Conservation (phyloP, 495 filamentous ascomycete species). For the Penicillium ucsense region DNA sequence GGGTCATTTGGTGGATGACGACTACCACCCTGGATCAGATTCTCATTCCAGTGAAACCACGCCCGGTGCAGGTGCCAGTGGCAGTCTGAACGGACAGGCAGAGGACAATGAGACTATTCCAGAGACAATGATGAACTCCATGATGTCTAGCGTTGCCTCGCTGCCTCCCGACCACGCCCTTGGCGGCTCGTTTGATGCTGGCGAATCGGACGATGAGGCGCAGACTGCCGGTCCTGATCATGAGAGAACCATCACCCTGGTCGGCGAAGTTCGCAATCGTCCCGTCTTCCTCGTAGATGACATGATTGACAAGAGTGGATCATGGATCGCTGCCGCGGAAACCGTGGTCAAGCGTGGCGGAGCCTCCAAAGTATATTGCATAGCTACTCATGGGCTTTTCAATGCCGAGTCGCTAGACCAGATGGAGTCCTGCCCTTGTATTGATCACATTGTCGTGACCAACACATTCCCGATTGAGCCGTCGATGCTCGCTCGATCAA, state of each 20-base stretch:
- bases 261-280: slow-evolving; percentile 79
- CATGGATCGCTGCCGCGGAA: slow-evolving; percentile 98
- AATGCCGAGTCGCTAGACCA: slow-evolving; percentile 81
- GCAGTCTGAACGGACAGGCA: slow-evolving; percentile 13
- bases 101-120: slow-evolving; percentile 38
- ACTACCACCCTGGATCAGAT: slow-evolving; percentile 74
- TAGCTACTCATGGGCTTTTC: slow-evolving; percentile 94
- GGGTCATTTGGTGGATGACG: slow-evolving; percentile 91
- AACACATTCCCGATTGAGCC: slow-evolving; percentile 87
- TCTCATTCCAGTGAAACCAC: slow-evolving; percentile 45
- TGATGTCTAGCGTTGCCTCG: slow-evolving; percentile 53
- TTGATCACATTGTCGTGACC: slow-evolving; percentile 89
- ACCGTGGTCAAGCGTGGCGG: slow-evolving; percentile 88
- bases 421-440: slow-evolving; percentile 83
- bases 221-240: slow-evolving; percentile 56
- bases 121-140: slow-evolving; percentile 56
- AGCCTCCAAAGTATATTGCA: slow-evolving; percentile 91
- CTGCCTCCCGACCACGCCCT: slow-evolving; percentile 51
- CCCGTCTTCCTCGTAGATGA: slow-evolving; percentile 94
- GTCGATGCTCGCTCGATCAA: slow-evolving; percentile 55
- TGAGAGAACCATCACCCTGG: slow-evolving; percentile 91
- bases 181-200: slow-evolving; percentile 73
- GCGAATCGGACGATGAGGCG: slow-evolving; percentile 80
- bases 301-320: slow-evolving; percentile 95
- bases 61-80: slow-evolving; percentile 13